Percentiles rank a stretch among this genome's conserved stretches.
These are phyloP conservation scores for Hypoxylon sp. DNA, from an alignment of 2,329 filamentous ascomycete species.

Conservation along the genomic window DNA sequence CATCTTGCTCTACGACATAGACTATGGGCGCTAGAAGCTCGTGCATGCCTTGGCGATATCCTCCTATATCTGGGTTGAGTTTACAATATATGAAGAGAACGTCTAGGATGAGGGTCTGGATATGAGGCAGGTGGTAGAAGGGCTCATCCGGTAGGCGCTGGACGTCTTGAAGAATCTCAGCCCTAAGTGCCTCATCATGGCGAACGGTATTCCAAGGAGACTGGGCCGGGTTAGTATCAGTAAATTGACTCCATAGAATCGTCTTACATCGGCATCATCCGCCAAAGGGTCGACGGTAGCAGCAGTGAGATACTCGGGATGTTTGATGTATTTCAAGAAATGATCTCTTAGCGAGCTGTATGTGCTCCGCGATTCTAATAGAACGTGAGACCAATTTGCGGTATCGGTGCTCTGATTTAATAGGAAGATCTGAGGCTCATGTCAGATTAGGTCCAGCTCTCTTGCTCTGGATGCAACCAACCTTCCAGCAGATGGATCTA, in stretches of 20 bases:
- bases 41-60: conserved; percentile 99
- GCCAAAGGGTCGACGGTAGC: conserved; percentile 85
- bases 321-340: conserved; percentile 85
- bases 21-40: conserved; percentile 92
- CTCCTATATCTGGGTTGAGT: conserved; percentile 85
- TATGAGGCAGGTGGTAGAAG: conserved; percentile 85
- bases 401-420: conserved; percentile 78
- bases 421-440: conserved; percentile 77
- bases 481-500: conserved; percentile 95
- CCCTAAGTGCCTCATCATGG: conserved; percentile 84
- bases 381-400: conserved; percentile 76
- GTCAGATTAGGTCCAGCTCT: not conserved
- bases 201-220: conserved; percentile 93
- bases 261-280: conserved; percentile 75
- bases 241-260: conserved; percentile 1
- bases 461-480: conserved; percentile 53
- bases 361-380: conserved; percentile 78
- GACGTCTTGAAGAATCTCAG: conserved; percentile 95
- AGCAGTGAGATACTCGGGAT: conserved; percentile 82
- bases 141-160: conserved; percentile 91
- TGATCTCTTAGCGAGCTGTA: conserved; percentile 81
- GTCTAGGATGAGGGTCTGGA: conserved; percentile 87
- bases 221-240: conserved; percentile 61
- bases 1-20: conserved; percentile 86
- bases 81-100: conserved; percentile 97